phyloP scores from a whole-genome alignment of 305 asterid genomes.

The Vinca major region DNA sequence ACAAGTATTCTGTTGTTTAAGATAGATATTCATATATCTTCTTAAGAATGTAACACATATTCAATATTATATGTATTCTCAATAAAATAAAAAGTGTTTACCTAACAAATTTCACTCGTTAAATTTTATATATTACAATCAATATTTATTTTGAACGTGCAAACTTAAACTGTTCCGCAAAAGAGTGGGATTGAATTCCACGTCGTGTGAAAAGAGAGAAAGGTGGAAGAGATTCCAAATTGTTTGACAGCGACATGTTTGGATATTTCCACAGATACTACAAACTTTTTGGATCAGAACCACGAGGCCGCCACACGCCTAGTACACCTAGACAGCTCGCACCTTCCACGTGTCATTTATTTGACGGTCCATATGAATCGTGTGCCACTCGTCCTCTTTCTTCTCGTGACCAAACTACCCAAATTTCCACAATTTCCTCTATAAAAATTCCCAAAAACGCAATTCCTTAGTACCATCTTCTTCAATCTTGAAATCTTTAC shows the following conservation, averaged over 20 bases:
- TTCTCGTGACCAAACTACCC: slow-evolving; percentile 3
- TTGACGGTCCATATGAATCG: slow-evolving; percentile 25
- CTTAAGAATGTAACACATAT: too few relatives aligned
- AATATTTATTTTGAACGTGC: too few relatives aligned
- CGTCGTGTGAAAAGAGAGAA: slow-evolving; percentile 12
- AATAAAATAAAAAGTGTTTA: too few relatives aligned
- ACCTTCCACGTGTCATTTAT: slow-evolving; percentile 31
- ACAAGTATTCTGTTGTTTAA: too few relatives aligned
- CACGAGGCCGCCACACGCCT: slow-evolving; percentile 66
- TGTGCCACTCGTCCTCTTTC: slow-evolving; percentile 1
- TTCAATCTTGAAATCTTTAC: not conserved
- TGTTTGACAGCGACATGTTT: slow-evolving; percentile 6
- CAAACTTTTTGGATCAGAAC: slow-evolving; percentile 21
- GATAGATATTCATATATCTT: too few relatives aligned
- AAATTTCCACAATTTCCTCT: slow-evolving; percentile 10
- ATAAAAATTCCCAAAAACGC: slow-evolving; percentile 10
- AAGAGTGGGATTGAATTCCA: not conserved
- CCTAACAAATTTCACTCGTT: too few relatives aligned
- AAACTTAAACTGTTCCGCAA: too few relatives aligned
- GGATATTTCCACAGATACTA: slow-evolving; percentile 6
- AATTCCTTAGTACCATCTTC: not conserved
- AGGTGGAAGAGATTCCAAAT: slow-evolving; percentile 1
- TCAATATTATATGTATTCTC: too few relatives aligned
- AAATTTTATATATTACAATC: too few relatives aligned
- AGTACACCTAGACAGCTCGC: slow-evolving; percentile 24